Evolutionary conservation across 331 rosid species (phyloP).

Genomic region (Stylosanthes scabra): DNA sequence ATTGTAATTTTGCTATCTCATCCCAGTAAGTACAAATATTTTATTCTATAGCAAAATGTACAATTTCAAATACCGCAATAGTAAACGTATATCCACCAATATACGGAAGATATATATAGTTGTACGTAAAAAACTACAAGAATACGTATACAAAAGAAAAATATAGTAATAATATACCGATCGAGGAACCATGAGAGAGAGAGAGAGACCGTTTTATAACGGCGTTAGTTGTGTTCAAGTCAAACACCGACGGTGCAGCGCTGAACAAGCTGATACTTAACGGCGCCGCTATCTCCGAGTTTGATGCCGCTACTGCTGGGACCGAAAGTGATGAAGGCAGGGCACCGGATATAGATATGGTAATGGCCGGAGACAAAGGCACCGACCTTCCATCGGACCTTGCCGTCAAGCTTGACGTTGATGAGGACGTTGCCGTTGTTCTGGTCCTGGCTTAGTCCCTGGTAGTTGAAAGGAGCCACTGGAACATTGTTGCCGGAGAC

Average conservation of each 20-base stretch:
- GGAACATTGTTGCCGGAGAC: slow-evolving; percentile 76
- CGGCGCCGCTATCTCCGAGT: slow-evolving; percentile 69
- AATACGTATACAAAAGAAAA: slow-evolving; percentile 17
- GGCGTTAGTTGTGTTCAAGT: slow-evolving; percentile 38
- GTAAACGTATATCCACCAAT: neutral
- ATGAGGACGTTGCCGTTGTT: slow-evolving; percentile 59
- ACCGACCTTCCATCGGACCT: slow-evolving; percentile 89
- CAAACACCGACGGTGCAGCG: slow-evolving; percentile 70
- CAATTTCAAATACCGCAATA: slow-evolving; percentile 44
- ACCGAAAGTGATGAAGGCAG: slow-evolving; percentile 73
- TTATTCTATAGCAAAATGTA: slow-evolving; percentile 64
- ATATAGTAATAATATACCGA: slow-evolving; percentile 1
- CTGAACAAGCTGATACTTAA: slow-evolving; percentile 84
- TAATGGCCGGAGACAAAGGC: slow-evolving; percentile 68
- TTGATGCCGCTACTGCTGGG: slow-evolving; percentile 48
- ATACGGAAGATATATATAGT: slow-evolving; percentile 10
- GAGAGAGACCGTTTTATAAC: no score
- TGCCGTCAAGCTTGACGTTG: slow-evolving; percentile 64
- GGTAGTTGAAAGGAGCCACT: slow-evolving; percentile 76
- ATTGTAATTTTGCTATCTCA: slow-evolving; percentile 54
- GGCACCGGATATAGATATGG: slow-evolving; percentile 69
- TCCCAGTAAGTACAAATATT: slow-evolving; percentile 19
- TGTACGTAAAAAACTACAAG: neutral
- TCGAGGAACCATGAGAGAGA: no score
- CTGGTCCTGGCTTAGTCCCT: slow-evolving; percentile 59